Conservation (phyloP, 257 asterid species). For the Nicotiana obtusifolia region DNA sequence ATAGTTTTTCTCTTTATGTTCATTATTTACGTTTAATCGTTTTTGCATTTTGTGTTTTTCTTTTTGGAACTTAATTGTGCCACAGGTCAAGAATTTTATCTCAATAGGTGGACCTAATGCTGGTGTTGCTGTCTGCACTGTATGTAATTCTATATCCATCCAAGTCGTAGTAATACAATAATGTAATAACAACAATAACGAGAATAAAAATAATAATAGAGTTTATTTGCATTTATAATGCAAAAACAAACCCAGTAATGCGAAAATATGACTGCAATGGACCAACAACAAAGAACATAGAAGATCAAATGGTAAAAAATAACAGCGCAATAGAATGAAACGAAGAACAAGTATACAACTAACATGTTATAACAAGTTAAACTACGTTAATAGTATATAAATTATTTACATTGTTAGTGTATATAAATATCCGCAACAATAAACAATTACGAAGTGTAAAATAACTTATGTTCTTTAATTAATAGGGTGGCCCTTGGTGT, state of each 20-base stretch:
- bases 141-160: neutral
- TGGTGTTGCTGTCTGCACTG: slow-evolving; percentile 22
- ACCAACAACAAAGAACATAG: too few species aligned
- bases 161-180: too few species aligned
- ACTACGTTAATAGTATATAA: too few species aligned
- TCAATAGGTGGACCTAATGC: slow-evolving; percentile 38
- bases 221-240: too few species aligned
- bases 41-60: neutral
- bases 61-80: neutral
- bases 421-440: neutral
- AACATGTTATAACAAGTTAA: neutral
- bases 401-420: neutral
- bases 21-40: neutral
- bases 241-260: too few species aligned
- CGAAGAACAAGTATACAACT: too few species aligned
- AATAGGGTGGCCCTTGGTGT: too few species aligned
- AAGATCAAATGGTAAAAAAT: too few species aligned
- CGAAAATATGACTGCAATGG: too few species aligned
- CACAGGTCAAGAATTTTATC: slow-evolving; percentile 26
- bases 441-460: neutral
- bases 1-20: neutral
- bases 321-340: too few species aligned
- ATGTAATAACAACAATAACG: neutral
- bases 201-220: too few species aligned
- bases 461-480: neutral